Base-by-base conservation (phyloP, 306 rosid species). In the Lithocarpus polystachyus region DNA sequence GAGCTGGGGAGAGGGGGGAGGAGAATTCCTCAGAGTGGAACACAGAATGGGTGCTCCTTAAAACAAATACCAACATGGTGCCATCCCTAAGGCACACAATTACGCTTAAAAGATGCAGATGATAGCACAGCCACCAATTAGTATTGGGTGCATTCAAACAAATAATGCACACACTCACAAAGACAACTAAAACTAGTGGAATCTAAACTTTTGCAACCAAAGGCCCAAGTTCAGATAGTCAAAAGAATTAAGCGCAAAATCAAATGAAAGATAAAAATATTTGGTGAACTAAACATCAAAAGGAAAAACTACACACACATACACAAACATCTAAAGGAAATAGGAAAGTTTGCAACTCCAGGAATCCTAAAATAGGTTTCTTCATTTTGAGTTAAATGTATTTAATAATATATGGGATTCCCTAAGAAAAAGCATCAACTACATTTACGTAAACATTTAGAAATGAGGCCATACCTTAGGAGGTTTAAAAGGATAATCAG, bases 401-500 rank as follows among this genome's bases (percentile, higher is more conserved):
- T 19, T 19, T 1, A 62, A 67, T 54, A 65, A 43, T 22, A 59
- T 53, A 67, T 54, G 35, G 6, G 55, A 70, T 75, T 22, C 55
- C 31, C 77, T 45, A 68, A 56, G 59, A 52, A 78, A 51, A 40
- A 15, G 29, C 53, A 79, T 52, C 62, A 68, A 18, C 17, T 73
- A 52, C 19, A 9, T 53, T 19, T 24, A 53, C 26, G 43, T 64
- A 26, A 22, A 26, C 53, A 33, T 51, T 54, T 19, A 54, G 29
- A 73, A 56, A 20, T 14, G 43, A 60, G 48, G 57, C 20, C 79
- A 57, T 82, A 90, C 96, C 96, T 90, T 89, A 24, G 93, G 96
- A 51, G 96, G 97, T 72, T 92, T 92, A 86, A 92, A 90, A 68
- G 96, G 96, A 86, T 92, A 90, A 77, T 92, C 93, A 15, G 96